Evolutionary conservation across 805 yeast species (phyloP), one percentile per base, ranked within the genome.

Genomic region (Nakazawaea pomicola): DNA sequence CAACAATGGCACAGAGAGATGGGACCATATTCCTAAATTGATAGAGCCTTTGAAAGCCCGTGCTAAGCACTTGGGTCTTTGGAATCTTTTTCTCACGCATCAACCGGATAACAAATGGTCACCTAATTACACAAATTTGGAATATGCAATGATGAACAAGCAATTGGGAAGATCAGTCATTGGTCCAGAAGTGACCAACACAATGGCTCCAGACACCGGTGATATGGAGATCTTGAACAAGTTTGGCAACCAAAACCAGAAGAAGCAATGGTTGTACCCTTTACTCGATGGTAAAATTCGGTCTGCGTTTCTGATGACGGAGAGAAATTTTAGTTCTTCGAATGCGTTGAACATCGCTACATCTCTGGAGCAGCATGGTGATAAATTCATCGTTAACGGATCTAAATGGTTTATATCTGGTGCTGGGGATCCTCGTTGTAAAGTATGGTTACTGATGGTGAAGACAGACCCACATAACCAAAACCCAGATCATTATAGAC

Each of bases 351-450:
- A 78, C 55, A 75, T 78, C 43, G 64, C 74, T 1, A 58, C 72
- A 30, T 52, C 64, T 21, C 79, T 80, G 23, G 64, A 60, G 44
- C 51, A 52, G 4, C 56, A 54, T 12, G 80, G 75, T 3, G 66
- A 70, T 45, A 27, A 44, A 11, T 74, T 65, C 39, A 71, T 76
- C 2, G 48, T 80, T 36, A 74, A 74, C 46, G 85, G 85, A 5
- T 67, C 75, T 40, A 80, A 80, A 54, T 79, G 85, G 85, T 78
- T 79, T 69, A 79, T 83, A 3, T 75, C 83, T 0, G 84, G 84
- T 21, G 83, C 83, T 29, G 83, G 83, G 19, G 84, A 78, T 54
- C 83, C 83, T 19, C 67, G 82, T 41, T 71, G 79, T 55, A 49
- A 59, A 29, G 69, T 74, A 14, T 68, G 77, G 73, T 60, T 74